Evolutionary conservation across 1,284 basidiomycete species (phyloP), one percentile per base, ranked within the genome.

Genomic region (Sparassis latifolia): DNA sequence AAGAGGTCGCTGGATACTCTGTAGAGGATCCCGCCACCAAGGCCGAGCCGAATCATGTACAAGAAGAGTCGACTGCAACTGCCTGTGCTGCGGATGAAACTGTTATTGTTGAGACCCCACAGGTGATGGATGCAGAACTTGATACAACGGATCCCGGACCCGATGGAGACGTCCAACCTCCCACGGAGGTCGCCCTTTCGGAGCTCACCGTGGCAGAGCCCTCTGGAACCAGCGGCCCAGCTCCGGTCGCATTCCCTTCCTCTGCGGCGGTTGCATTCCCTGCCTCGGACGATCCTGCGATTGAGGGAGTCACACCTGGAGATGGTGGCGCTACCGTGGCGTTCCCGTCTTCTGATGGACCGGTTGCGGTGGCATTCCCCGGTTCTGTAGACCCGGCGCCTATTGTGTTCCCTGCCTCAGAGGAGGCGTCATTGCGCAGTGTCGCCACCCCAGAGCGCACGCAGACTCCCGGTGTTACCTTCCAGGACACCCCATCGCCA

Each of bases 1-100:
- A 74, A 55, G 73, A 72, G 46, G 55, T 69, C 35, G 62, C 68
- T 44, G 73, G 73, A 42, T 76, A 78, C 66, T 68, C 47, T 73
- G 52, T 61, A 56, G 59, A 61, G 20, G 53, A 62, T 38, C 53
- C 56, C 32, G 50, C 61, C 7, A 49, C 56, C 9, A 60, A 66
- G 55, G 54, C 53, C 37, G 62, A 63, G 50, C 52, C 53, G 31
- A 58, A 60, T 32, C 50, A 43, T 6, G 47, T 51, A 2, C 49
- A 49, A 10, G 58, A 54, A 30, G 56, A 20, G 20, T 20, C 20
- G 20, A 20, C 20, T 20, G 20, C 20, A 20, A 20, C 20, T 20
- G 20, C 20, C 20, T 20, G 20, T 20, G 20, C 20, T 20, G 20
- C 20, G 20, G 20, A 20, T 20, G 20, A 20, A 20, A 20, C 20